phyloP scores from a whole-genome alignment of 2,329 filamentous ascomycete genomes.

The Madurella mycetomatis region DNA sequence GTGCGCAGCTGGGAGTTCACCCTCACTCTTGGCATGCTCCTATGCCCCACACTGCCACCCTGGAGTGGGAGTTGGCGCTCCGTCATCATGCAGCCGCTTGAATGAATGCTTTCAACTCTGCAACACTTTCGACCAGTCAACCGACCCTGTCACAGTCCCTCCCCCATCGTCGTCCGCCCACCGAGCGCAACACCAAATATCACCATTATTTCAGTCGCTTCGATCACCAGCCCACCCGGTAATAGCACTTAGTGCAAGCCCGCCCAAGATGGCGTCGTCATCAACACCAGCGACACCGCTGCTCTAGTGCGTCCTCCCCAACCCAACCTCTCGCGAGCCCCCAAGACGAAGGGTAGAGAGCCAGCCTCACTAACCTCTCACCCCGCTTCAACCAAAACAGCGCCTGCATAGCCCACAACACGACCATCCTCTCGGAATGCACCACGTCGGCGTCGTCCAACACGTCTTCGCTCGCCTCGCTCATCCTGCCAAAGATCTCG shows the following conservation, averaged over 20 bases:
- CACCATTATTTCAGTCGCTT: neutral
- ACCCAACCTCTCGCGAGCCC: too few relatives aligned
- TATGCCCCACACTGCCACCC: neutral
- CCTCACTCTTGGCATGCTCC: neutral
- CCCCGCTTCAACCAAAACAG: slow-evolving; percentile 43
- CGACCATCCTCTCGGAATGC: slow-evolving; percentile 89
- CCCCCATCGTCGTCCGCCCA: too few relatives aligned
- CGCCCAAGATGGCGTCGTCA: slow-evolving; percentile 61
- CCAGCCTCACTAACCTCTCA: neutral
- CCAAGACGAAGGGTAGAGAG: too few relatives aligned
- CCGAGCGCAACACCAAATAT: neutral
- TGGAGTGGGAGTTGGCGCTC: neutral
- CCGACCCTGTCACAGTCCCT: neutral
- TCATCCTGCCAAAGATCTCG: slow-evolving; percentile 92
- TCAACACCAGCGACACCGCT: slow-evolving; percentile 63
- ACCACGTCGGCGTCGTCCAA: slow-evolving; percentile 78
- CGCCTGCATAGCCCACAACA: slow-evolving; percentile 90
- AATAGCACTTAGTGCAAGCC: neutral
- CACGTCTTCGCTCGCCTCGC: slow-evolving; percentile 80
- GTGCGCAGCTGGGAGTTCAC: too few relatives aligned
- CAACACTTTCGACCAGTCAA: neutral
- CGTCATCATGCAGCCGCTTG: slow-evolving; percentile 3
- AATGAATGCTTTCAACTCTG: neutral
- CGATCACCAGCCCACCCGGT: neutral
- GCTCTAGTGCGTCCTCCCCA: slow-evolving; percentile 55